Base-by-base conservation (phyloP, 2,329 filamentous ascomycete genomes). In the Apiospora malaysiana region DNA sequence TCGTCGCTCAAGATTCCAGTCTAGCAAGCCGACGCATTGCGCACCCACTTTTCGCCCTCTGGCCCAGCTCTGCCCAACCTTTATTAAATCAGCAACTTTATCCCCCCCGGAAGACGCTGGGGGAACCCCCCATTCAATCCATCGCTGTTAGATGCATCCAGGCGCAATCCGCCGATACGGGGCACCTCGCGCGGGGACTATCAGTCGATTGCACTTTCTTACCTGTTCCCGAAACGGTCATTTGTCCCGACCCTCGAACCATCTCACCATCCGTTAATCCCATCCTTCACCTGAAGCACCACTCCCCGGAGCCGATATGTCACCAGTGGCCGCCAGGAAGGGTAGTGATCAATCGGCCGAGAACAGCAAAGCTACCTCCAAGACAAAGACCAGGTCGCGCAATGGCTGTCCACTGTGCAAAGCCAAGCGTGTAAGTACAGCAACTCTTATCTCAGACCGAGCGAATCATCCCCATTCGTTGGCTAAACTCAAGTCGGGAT, bases 391-490 rank as follows among this genome's bases (percentile, higher is more conserved):
- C 10, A 74, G 78, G 42, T 80, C 78, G 37, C 76, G 78, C 68
- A 77, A 77, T 14, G 78, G 78, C 2, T 80, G 78, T 69, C 72
- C 76, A 2, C 77, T 76, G 37, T 80, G 78, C 75, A 80, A 80
- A 68, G 72, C 76, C 40, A 80, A 79, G 46, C 79, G 77, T 46
- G 71, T 73, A 49, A 27, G 73, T 71, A 2, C 16, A 23, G 18
- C 16, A 23, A 12, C 46, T 6, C 10, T 27, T 10, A 32, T 14
- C 27, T 4, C n/a, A n/a, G 18, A 18, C 56, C 10, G 9, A 40
- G 21, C n/a, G 2, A 12, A 12, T 14, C 9, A n/a, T 63, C 56
- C 21, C 32, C n/a, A 63, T 63, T 40, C 56, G 18, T 32, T 3
- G 32, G 56, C 56, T 46, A 32, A 43, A 27, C 16, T 66, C 32